Evolutionary conservation across 495 filamentous ascomycete species (phyloP).

Genomic region (Aspergillus conjunctus): DNA sequence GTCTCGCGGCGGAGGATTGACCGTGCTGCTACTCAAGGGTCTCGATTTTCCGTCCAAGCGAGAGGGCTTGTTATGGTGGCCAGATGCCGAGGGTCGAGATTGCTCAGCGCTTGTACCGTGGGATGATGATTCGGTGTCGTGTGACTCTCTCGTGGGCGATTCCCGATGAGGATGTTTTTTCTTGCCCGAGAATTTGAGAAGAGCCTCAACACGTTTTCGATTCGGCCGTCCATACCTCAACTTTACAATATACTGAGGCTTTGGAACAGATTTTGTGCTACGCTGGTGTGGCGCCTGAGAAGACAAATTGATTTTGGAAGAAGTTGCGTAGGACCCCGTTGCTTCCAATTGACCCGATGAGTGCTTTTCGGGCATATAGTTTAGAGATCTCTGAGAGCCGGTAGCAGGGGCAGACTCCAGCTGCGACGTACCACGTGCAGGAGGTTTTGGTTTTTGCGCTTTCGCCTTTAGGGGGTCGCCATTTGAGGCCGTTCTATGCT

Average conservation of each 20-base stretch:
- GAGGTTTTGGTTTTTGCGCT: conserved; percentile 18
- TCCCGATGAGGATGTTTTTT: conserved; percentile 32
- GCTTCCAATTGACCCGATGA: conserved; percentile 2
- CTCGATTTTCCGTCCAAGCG: conserved; percentile 28
- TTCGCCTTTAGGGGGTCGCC: conserved; percentile 21
- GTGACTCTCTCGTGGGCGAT: conserved; percentile 33
- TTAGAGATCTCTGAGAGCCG: conserved; percentile 11
- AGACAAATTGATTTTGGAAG: conserved; percentile 10
- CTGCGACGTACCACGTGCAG: conserved; percentile 15
- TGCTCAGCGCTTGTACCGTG: conserved; percentile 22
- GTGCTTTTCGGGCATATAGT: conserved; percentile 11
- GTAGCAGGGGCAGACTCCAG: conserved; percentile 10
- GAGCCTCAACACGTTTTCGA: conserved; percentile 44
- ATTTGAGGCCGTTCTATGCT: conserved; percentile 17
- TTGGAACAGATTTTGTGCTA: conserved; percentile 9
- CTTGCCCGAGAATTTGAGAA: conserved; percentile 50
- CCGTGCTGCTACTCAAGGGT: conserved; percentile 21
- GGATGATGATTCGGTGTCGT: conserved; percentile 25
- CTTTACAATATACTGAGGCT: conserved; percentile 34
- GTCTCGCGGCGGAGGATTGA: conserved; percentile 16
- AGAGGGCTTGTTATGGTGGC: conserved; percentile 18
- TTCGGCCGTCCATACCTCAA: conserved; percentile 47
- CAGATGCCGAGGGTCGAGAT: conserved; percentile 12
- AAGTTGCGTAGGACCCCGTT: conserved; percentile 1
- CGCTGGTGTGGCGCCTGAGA: conserved; percentile 4